Percentiles rank a stretch among this genome's conserved stretches.
phyloP scores from a whole-genome alignment of 768 basidiomycete species.

The Cyclocybe cylindracea region DNA sequence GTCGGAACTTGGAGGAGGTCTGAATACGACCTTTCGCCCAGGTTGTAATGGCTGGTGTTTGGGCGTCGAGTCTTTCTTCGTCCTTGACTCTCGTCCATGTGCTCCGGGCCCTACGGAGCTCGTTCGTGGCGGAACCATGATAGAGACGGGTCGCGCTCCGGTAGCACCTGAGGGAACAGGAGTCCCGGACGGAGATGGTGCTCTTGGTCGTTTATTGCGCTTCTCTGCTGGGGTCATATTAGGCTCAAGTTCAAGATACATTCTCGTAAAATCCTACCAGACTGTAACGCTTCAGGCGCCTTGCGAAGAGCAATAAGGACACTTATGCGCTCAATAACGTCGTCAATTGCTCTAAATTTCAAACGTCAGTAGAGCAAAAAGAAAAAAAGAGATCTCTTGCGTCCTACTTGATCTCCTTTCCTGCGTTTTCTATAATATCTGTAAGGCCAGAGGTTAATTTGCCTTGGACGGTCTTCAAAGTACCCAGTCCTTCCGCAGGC shows the following conservation, averaged over 20 bases:
- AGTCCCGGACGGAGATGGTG: constrained; percentile 66
- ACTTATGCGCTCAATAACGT: constrained; percentile 66
- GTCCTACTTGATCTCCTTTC: constrained; percentile 65
- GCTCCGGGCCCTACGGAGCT: constrained; percentile 57
- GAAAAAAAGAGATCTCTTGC: constrained; percentile 5
- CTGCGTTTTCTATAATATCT: constrained; percentile 59
- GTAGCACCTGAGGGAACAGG: constrained; percentile 40
- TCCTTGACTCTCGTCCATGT: constrained; percentile 67
- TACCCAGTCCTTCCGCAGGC: constrained; percentile 67
- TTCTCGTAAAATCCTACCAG: constrained; percentile 42
- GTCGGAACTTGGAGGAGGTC: constrained; percentile 53
- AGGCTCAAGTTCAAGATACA: not conserved
- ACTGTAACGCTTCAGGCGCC: constrained; percentile 60
- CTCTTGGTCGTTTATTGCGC: constrained; percentile 74
- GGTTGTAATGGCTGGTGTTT: constrained; percentile 69
- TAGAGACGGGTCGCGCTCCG: constrained; percentile 49
- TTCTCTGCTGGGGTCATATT: constrained; percentile 50
- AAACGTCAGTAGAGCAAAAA: constrained; percentile 3
- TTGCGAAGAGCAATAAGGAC: constrained; percentile 74
- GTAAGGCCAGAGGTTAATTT: constrained; percentile 62
- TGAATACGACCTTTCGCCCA: constrained; percentile 82
- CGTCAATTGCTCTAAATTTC: constrained; percentile 61
- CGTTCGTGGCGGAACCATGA: constrained; percentile 55
- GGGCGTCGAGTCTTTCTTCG: constrained; percentile 59
- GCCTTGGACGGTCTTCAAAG: constrained; percentile 61